Percentiles rank a stretch among this genome's conserved stretches.
Conservation (phyloP, 371 early-diverging fungal species). For the Apophysomyces ossiformis region DNA sequence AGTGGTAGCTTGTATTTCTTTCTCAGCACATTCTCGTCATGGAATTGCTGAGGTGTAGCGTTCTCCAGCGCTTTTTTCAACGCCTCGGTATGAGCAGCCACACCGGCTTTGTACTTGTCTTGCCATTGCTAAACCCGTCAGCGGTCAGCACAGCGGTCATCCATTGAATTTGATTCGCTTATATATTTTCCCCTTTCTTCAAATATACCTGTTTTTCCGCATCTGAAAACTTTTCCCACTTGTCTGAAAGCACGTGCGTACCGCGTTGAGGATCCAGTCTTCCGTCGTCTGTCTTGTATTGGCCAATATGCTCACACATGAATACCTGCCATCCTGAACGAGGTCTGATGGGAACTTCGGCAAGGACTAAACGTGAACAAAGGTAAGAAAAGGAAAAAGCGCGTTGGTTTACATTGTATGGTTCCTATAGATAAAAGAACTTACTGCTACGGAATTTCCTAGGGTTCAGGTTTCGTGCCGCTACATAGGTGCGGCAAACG, state of each 20-base stretch:
- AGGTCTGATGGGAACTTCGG: slow-evolving; percentile 52
- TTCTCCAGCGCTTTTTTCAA: slow-evolving; percentile 40
- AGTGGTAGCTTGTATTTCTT: slow-evolving; percentile 45
- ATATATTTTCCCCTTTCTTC: neutral
- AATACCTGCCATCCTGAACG: slow-evolving; percentile 56
- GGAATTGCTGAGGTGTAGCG: slow-evolving; percentile 55
- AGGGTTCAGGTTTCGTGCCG: slow-evolving; percentile 29
- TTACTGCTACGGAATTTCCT: slow-evolving; percentile 46
- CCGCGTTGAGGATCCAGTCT: slow-evolving; percentile 31
- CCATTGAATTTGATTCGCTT: neutral
- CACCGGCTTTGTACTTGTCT: slow-evolving; percentile 34
- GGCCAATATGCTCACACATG: slow-evolving; percentile 43
- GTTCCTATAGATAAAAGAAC: neutral
- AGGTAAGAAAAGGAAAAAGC: neutral
- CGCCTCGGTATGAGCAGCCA: slow-evolving; percentile 29
- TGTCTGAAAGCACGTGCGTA: slow-evolving; percentile 22
- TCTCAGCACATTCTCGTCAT: slow-evolving; percentile 55
- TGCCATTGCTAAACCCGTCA: slow-evolving; percentile 29
- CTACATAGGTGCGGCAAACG: slow-evolving; percentile 21
- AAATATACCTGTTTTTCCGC: slow-evolving; percentile 40
- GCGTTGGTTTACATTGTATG: neutral
- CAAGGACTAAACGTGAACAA: slow-evolving; percentile 31
- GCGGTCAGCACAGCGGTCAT: neutral
- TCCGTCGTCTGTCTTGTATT: slow-evolving; percentile 30
- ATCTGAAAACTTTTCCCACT: slow-evolving; percentile 36